phyloP scores from a whole-genome alignment of 108 stramenopile species.

The Nitzschia sp. region DNA sequence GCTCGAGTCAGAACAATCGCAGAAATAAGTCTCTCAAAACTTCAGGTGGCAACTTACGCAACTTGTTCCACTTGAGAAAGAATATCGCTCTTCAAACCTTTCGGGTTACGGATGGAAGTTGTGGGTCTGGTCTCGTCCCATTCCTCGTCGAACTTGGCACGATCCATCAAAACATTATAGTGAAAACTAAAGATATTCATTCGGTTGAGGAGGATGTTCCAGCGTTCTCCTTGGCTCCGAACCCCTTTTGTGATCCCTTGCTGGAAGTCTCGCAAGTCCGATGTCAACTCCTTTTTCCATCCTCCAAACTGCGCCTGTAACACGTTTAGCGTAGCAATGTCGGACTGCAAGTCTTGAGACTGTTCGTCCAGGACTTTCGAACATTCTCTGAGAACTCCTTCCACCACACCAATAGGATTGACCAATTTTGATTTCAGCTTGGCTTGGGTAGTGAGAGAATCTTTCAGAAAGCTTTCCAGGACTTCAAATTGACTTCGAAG shows the following conservation, averaged over 20 bases:
- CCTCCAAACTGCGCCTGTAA: constrained; percentile 62
- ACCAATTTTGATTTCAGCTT: constrained; percentile 75
- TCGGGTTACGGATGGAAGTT: constrained; percentile 18
- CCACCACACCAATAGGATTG: constrained; percentile 77
- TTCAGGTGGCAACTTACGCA: constrained; percentile 44
- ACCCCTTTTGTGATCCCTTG: constrained; percentile 33
- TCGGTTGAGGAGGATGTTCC: constrained; percentile 25
- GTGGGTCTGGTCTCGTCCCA: constrained; percentile 47
- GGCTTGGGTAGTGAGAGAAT: constrained; percentile 70
- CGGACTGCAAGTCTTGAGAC: constrained; percentile 53
- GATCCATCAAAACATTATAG: constrained; percentile 41
- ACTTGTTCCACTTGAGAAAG: constrained; percentile 29
- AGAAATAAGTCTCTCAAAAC: too few relatives aligned
- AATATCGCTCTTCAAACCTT: constrained; percentile 23
- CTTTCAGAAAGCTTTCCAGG: constrained; percentile 67
- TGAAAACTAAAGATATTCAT: constrained; percentile 32
- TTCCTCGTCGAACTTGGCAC: constrained; percentile 39
- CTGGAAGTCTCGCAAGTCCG: constrained; percentile 40
- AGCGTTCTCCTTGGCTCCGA: constrained; percentile 34
- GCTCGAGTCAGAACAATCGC: too few relatives aligned
- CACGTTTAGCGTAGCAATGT: constrained; percentile 68
- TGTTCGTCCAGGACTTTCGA: constrained; percentile 45
- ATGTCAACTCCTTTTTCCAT: constrained; percentile 65
- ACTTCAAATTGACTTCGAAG: constrained; percentile 59
- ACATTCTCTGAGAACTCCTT: constrained; percentile 65